Evolutionary conservation across 78 protist genomes (phyloP), one percentile per base, ranked within the genome.

Genomic region (Diacronema lutheri): DNA sequence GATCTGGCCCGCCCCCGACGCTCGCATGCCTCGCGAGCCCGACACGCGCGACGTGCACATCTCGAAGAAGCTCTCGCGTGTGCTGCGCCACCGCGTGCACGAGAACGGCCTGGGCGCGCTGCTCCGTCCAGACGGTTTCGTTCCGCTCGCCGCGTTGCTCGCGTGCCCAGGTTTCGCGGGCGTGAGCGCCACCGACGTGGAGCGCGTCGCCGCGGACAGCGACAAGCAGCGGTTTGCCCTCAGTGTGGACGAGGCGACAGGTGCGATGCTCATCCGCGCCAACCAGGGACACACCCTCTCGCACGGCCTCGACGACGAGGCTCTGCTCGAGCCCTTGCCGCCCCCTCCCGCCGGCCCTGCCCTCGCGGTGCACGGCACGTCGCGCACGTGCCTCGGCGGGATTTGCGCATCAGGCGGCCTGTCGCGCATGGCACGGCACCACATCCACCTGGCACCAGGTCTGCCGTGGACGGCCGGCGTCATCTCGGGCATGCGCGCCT

Each of bases 351-450:
- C 35, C 37, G 21, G 6, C 40, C 19, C 1, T 11, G 68, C 84
- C 20, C 64, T 44, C 29, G 86, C 38, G 23, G 93, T 92, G n/a
- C 94, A 92, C 38, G 94, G 94, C 64, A 92, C 94, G 31, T 58
- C 79, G 81, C 0, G 0, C 37, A 12, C 10, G 29, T 38, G 31
- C n/a, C 35, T 13, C 62, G 16, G 25, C 25, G 3, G 3, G 13
- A 92, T 92, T 46, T 13, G 1, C 46, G n/a, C 38, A 23, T 10
- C 31, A n/a, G 60, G 35, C 16, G 94, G 94, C 4, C 88, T 92
- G 29, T 44, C 0, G 14, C 41, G 60, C 33, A 93, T 92, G 94
- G 25, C 37, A 38, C 81, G 94, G 10, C 26, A 14, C 33, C 94
- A 93, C 81, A 44, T 92, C 33, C 94, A 92, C 81, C 56, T 91